Base-by-base conservation (phyloP, 768 basidiomycete species). In the Leccinum disarticulatum region DNA sequence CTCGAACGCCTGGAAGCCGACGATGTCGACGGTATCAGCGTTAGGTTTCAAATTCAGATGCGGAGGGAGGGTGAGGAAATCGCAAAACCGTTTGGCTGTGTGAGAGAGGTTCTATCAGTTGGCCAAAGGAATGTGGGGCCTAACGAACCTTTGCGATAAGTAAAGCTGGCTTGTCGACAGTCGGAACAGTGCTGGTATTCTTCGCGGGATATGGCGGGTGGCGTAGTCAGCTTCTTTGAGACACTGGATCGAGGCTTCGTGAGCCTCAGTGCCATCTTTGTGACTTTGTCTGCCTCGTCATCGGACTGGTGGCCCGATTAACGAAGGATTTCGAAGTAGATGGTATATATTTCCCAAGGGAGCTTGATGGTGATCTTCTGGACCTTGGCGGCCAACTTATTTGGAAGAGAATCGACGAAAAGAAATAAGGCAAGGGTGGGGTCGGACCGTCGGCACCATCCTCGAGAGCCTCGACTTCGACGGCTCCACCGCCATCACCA, bases 121-220 rank as follows among this genome's bases (percentile, higher is more conserved):
- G 53, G 41, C n/a, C 22, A 46, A 30, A 25, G 5, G 7, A 14
- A 0, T 6, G 6, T 5, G 35, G 11, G 31, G 14, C 2, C 0
- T 2, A 28, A 5, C 77, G 33, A 49, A 92, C 31, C 31, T 33
- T 33, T 33, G 11, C 31, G 87, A 73, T 95, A 97, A 1, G 95
- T 96, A 73, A 98, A 98, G 14, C 93, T 93, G 0, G 95, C 95
- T 73, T 97, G 95, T 59, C 95, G 84, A 77, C 95, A 97, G 72
- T 96, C 94, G 3, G 95, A 95, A 70, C 97, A 98, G 70, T 95
- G 94, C 60, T 95, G 91, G 72, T 98, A 98, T 68, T 98, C 93
- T 71, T 98, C 95, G 66, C 91, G 83, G 9, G 94, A 98, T 98
- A 75, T 93, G 86, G 48, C 92, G 83, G 1, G 28, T 28, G 28